Evolutionary conservation across 208 protist genomes (phyloP).

Genomic region (Trypanosomatidae sp.): DNA sequence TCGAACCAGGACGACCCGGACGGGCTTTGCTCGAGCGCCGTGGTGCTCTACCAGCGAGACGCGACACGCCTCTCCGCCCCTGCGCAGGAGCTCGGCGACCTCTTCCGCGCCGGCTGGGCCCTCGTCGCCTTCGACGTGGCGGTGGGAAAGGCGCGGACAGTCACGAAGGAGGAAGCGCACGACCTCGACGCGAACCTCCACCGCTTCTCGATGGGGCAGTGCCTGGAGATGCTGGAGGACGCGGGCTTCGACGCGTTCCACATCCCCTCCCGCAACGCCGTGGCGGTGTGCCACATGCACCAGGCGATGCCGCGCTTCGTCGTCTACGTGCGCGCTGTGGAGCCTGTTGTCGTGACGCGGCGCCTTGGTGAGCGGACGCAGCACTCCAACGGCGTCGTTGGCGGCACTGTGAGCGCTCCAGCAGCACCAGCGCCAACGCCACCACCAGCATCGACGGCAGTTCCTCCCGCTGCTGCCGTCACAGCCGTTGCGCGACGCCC

Average conservation of each 20-base stretch:
- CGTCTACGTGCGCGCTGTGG: conserved; percentile 26
- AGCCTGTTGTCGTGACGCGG: conserved; percentile 20
- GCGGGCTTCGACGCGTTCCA: conserved; percentile 63
- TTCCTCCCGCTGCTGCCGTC: not conserved
- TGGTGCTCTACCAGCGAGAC: conserved; percentile 58
- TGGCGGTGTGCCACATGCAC: conserved; percentile 50
- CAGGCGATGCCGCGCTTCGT: conserved; percentile 56
- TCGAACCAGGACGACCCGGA: conserved; percentile 44
- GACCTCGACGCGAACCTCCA: conserved; percentile 41
- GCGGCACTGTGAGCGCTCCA: not conserved
- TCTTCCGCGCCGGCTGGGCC: conserved; percentile 38
- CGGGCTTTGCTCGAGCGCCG: conserved; percentile 46
- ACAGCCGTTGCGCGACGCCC: no score
- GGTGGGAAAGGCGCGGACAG: conserved; percentile 37
- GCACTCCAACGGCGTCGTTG: not conserved
- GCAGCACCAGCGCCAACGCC: not conserved
- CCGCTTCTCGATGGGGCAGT: conserved; percentile 61
- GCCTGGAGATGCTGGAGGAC: conserved; percentile 58
- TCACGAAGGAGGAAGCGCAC: conserved; percentile 46
- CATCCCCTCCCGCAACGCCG: conserved; percentile 39
- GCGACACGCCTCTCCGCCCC: conserved; percentile 25
- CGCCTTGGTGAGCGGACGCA: conserved; percentile 9
- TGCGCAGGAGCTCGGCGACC: conserved; percentile 14
- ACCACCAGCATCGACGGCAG: not conserved
- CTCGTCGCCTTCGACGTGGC: conserved; percentile 62